Evolutionary conservation across 2,329 filamentous ascomycete species (phyloP).

Genomic region (Zasmidium citrigriseum): DNA sequence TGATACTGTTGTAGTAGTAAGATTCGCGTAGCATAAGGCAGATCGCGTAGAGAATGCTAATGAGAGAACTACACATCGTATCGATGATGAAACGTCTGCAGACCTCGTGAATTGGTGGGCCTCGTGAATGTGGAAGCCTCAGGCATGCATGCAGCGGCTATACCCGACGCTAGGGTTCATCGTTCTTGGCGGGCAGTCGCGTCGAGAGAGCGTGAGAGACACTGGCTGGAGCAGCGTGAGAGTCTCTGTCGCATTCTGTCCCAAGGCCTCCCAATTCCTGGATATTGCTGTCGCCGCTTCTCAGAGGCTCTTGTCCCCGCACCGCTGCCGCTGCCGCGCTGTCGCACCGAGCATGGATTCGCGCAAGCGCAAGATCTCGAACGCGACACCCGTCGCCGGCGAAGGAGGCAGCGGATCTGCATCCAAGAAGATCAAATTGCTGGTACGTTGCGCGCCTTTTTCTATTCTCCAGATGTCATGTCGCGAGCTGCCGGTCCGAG

Average conservation of each 20-base stretch:
- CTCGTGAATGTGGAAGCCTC: neutral
- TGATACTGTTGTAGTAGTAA: too few relatives aligned
- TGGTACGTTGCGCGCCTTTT: conserved; percentile 51
- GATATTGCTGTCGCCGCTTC: too few relatives aligned
- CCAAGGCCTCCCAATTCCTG: too few relatives aligned
- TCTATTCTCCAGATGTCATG: conserved; percentile 2
- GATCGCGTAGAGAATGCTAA: neutral
- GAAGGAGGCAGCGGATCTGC: conserved; percentile 50
- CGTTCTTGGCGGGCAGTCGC: neutral
- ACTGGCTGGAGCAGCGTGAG: too few relatives aligned
- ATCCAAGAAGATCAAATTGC: conserved; percentile 60
- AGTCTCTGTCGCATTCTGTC: too few relatives aligned
- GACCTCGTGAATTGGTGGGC: neutral
- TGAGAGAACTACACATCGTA: neutral
- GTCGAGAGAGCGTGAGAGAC: too few relatives aligned
- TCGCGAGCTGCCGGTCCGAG: neutral
- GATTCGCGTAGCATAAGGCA: neutral
- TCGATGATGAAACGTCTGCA: neutral
- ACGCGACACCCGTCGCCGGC: conserved; percentile 46
- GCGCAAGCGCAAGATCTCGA: conserved; percentile 58
- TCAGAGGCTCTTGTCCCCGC: too few relatives aligned
- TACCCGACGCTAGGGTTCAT: neutral
- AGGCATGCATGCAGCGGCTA: neutral
- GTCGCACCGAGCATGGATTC: conserved; percentile 38
- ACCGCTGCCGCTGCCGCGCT: too few relatives aligned